Conservation (phyloP, 1,284 basidiomycete species). For the Cutaneotrichosporon sp. region DNA sequence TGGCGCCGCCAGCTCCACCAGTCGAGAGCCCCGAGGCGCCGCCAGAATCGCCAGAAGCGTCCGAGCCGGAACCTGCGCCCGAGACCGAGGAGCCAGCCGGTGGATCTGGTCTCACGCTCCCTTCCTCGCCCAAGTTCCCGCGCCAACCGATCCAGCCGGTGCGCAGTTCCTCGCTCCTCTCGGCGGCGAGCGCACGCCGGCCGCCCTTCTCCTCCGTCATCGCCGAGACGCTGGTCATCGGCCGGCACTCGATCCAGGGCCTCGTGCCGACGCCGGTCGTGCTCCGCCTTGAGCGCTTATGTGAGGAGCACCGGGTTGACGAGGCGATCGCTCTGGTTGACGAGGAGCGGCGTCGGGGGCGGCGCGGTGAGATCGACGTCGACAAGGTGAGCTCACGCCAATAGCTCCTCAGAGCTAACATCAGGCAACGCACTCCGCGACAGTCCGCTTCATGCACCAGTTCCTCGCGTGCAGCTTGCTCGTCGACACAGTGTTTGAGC, state of each 20-base stretch:
- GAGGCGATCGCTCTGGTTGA: slow-evolving; percentile 52
- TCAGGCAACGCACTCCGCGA: slow-evolving; percentile 44
- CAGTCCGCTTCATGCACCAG: slow-evolving; percentile 50
- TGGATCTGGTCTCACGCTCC: slow-evolving; percentile 47
- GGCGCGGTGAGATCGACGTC: slow-evolving; percentile 45
- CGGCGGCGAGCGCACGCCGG: slow-evolving; percentile 5
- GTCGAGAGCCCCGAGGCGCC: not conserved
- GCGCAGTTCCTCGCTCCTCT: slow-evolving; percentile 29
- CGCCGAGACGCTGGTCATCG: slow-evolving; percentile 52
- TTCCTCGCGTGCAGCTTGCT: slow-evolving; percentile 51
- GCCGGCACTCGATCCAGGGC: slow-evolving; percentile 48
- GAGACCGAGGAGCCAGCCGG: slow-evolving; percentile 40
- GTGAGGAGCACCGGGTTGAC: slow-evolving; percentile 46
- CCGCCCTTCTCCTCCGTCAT: slow-evolving; percentile 41
- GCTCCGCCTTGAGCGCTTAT: slow-evolving; percentile 47
- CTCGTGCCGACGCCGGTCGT: slow-evolving; percentile 50
- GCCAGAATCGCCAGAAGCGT: slow-evolving; percentile 3
- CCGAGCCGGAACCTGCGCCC: not conserved
- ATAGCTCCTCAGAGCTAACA: slow-evolving; percentile 19
- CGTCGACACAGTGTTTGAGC: slow-evolving; percentile 50
- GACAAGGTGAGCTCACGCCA: slow-evolving; percentile 47
- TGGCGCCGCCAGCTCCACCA: slow-evolving; percentile 21
- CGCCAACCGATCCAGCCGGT: slow-evolving; percentile 29
- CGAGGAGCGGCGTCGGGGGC: slow-evolving; percentile 44
- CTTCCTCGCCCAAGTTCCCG: slow-evolving; percentile 37